Conservation (phyloP, 306 rosid genomes). For the Sindora glabra region DNA sequence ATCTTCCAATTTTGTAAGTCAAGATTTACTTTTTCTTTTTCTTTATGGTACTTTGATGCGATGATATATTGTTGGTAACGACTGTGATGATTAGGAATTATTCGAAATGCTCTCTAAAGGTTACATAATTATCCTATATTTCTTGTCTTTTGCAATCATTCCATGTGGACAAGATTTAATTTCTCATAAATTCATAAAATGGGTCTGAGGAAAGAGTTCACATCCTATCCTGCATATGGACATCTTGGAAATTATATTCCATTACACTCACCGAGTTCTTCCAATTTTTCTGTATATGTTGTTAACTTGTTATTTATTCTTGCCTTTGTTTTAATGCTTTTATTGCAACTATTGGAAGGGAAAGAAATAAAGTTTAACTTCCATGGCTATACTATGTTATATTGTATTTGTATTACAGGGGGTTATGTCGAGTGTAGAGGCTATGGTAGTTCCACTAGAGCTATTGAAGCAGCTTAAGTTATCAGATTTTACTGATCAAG, state of each 20-base stretch:
- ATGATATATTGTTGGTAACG: not conserved
- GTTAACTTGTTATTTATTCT: too few species aligned
- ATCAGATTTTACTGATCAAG: constrained; percentile 76
- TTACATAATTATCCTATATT: not conserved
- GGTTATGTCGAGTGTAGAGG: constrained; percentile 89
- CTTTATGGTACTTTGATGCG: constrained; percentile 16
- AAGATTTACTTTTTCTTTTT: not conserved
- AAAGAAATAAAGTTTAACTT: not conserved
- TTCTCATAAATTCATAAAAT: not conserved
- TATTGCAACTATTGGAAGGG: too few species aligned
- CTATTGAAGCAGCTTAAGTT: constrained; percentile 88
- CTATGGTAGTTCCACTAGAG: constrained; percentile 92
- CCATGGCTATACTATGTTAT: constrained; percentile 7
- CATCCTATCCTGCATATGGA: not conserved
- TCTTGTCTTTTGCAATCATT: not conserved
- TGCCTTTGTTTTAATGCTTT: too few species aligned
- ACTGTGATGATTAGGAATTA: not conserved
- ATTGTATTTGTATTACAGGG: constrained; percentile 53
- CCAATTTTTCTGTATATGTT: too few species aligned
- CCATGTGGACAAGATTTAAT: not conserved
- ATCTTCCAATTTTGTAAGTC: constrained; percentile 6
- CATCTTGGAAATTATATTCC: not conserved
- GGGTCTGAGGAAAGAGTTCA: not conserved
- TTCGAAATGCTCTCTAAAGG: not conserved
- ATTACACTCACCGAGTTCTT: too few species aligned